Evolutionary conservation across 2,329 filamentous ascomycete species (phyloP), one percentile per base, ranked within the genome.

Genomic region (Aspergillus quadricinctus): DNA sequence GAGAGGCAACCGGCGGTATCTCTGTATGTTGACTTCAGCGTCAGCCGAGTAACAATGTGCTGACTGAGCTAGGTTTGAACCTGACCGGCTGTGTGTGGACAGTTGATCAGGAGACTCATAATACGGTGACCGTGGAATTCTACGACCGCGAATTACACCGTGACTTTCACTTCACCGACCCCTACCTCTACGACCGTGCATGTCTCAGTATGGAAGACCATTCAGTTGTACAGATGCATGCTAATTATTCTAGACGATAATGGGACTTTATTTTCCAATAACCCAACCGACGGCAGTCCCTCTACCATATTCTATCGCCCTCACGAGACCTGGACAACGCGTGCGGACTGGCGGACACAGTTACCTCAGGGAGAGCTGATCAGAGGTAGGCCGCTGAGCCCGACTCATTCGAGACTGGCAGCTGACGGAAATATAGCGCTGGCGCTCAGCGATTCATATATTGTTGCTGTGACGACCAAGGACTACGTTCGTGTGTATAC

Each of bases 91-190:
- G 95, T 68, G 90, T 97, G 8, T 99, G 94, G 91, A 97, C 93
- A 0, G 90, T 99, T 19, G 90, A 96, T 64, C 94, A 99, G 73
- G 92, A 97, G 68, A 89, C 88, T 0, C 88, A 93, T 65, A 86
- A 97, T 70, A 99, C 94, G 1, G 88, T 99, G 10, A 97, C 92
- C 0, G 92, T 97, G 1, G 94, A 97, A 67, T 99, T 99, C 72
- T 97, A 97, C 71, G 95, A 99, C 72, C 88, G 92, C 57, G 92
- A 96, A 64, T 87, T 89, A 57, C 89, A 96, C 71, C 84, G 93
- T 49, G 92, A 97, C 72, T 97, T 97, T 67, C 94, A 97, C 77
- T 97, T 99, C 72, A 97, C 92, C 11, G 94, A 99, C 70, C 93
- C 92, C 0, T 97, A 92, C 70, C 81, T 92, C 3, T 97, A 97